Evolutionary conservation across 345 rosid species (phyloP).

Genomic region (Garcia nutans): DNA sequence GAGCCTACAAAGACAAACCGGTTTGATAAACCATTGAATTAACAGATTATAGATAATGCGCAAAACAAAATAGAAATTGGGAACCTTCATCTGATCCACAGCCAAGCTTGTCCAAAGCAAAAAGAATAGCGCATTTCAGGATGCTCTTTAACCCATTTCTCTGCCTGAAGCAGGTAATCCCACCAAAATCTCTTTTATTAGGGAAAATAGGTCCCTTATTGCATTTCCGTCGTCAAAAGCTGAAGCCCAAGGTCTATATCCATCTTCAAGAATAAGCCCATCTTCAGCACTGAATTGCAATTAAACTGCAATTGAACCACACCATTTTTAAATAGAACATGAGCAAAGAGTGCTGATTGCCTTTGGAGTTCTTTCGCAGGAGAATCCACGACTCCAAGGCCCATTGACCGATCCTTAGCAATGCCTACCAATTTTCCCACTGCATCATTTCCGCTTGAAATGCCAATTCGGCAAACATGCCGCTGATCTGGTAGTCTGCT

Average conservation of each 20-base stretch:
- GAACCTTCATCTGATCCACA: slow-evolving; percentile 45
- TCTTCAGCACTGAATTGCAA: slow-evolving; percentile 35
- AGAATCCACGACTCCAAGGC: slow-evolving; percentile 30
- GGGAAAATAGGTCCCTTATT: slow-evolving; percentile 25
- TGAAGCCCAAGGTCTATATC: slow-evolving; percentile 37
- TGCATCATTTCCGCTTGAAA: slow-evolving; percentile 29
- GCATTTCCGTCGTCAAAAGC: slow-evolving; percentile 32
- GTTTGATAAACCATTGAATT: not conserved
- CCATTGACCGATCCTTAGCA: slow-evolving; percentile 30
- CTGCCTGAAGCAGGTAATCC: slow-evolving; percentile 44
- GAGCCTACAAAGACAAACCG: slow-evolving; percentile 21
- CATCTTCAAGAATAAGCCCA: slow-evolving; percentile 29
- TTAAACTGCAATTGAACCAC: slow-evolving; percentile 32
- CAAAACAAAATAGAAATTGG: not conserved
- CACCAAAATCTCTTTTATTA: slow-evolving; percentile 24
- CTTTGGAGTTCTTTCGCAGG: slow-evolving; percentile 8
- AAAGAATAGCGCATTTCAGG: slow-evolving; percentile 37
- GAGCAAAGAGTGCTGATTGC: slow-evolving; percentile 36
- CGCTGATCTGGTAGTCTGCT: slow-evolving; percentile 33
- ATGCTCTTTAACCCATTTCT: slow-evolving; percentile 38
- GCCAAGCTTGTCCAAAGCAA: slow-evolving; percentile 39
- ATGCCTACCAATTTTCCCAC: slow-evolving; percentile 41
- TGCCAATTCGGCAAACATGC: slow-evolving; percentile 36
- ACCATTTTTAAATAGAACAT: slow-evolving; percentile 38
- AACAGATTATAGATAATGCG: not conserved